Evolutionary conservation across 805 yeast species (phyloP).

Genomic region (Metschnikowia picachoensis): DNA sequence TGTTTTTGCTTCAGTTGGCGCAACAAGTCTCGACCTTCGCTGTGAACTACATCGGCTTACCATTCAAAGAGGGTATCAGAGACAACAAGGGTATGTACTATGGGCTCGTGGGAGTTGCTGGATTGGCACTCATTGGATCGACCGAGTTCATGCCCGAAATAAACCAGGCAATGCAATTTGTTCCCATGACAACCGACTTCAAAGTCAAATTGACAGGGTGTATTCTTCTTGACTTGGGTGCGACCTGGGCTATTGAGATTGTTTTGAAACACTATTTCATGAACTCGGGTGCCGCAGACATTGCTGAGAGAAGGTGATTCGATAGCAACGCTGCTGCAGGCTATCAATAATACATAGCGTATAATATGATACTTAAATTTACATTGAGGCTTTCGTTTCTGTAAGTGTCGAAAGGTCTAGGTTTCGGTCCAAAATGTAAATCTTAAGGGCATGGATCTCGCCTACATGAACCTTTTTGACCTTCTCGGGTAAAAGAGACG

Average conservation of each 20-base stretch:
- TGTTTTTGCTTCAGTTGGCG: constrained; percentile 87
- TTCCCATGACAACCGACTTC: constrained; percentile 73
- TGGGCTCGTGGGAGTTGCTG: constrained; percentile 88
- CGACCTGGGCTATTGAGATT: constrained; percentile 73
- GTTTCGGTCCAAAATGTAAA: constrained; percentile 25
- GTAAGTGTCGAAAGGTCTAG: constrained; percentile 23
- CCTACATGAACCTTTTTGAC: constrained; percentile 23
- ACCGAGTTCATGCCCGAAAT: constrained; percentile 94
- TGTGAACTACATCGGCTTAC: constrained; percentile 95
- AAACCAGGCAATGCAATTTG: constrained; percentile 88
- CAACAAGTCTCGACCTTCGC: constrained; percentile 98
- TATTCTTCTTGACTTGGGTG: constrained; percentile 70
- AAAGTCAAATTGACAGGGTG: constrained; percentile 71
- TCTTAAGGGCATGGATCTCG: constrained; percentile 24
- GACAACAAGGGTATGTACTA: constrained; percentile 97
- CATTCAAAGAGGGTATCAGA: constrained; percentile 85
- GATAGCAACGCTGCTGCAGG: not conserved
- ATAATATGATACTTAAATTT: not conserved
- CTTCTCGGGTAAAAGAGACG: constrained; percentile 16
- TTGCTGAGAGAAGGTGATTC: constrained; percentile 43
- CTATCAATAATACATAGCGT: not conserved
- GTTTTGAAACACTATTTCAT: constrained; percentile 80
- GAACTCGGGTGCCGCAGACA: constrained; percentile 91
- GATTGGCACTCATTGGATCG: constrained; percentile 82
- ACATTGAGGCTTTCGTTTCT: not conserved